Evolutionary conservation across 495 filamentous ascomycete genomes (phyloP), one percentile per base, ranked within the genome.

Genomic region (Margaritispora aquatica): DNA sequence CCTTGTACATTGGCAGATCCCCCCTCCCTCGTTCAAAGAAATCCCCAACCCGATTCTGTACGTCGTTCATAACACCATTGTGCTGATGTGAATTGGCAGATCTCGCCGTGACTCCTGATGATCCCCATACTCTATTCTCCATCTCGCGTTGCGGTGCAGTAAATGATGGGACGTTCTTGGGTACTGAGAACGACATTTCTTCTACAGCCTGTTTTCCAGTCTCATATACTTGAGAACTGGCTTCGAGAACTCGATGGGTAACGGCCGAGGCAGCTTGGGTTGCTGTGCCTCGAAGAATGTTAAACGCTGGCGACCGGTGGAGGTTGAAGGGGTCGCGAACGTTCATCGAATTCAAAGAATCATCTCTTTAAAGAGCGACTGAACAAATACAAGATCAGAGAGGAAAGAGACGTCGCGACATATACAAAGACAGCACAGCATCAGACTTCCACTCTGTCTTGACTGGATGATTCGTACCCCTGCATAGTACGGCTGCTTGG

Each of bases 1-100:
- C 94, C 77, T 99, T 99, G 73, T 99, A 99, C 86, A 97, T 88
- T 38, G 94, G 94, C 23, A 99, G 75, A 29, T 84, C 78, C 15
- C 74, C 74, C 70, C 67, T 77, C 71, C 47, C 73, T 69, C 58
- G 68, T 65, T 71, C 77, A 73, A 77, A 79, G 63, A 75, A 72
- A 55, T 57, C 64, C 38, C 73, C 74, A 8, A 76, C 68, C 22
- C 69, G 69, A 55, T 75, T 72, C 54, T 77, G 75, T 13, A 81
- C 69, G 13, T 69, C 73, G 51, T 72, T 73, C 21, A 65, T 64
- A 44, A 83, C 68, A 51, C 80, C 74, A 36, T 64, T 58, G 58
- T 65, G 61, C 65, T 68, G 53, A 59, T 73, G 26, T 66, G 55
- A 44, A 67, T 50, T 50, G 61, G 61, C 60, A 61, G 57, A 68